Percentiles rank a stretch among this genome's conserved stretches.
Conservation (phyloP, 495 filamentous ascomycete genomes). For the Neurospora sp. region DNA sequence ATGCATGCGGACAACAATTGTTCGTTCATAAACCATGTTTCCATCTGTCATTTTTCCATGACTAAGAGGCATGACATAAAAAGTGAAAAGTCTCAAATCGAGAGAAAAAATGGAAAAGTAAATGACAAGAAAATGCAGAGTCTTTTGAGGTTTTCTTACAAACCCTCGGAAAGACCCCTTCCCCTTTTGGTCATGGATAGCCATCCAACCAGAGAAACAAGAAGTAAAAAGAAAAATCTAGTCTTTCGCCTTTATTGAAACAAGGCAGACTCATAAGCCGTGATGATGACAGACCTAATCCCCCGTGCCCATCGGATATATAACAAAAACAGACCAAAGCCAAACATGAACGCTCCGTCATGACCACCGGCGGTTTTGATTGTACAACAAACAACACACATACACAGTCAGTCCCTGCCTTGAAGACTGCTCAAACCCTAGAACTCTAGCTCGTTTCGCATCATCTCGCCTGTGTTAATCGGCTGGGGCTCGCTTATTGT, state of each 20-base stretch:
- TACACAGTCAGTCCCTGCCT: slow-evolving; percentile 34
- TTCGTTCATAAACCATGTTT: not conserved
- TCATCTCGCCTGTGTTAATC: slow-evolving; percentile 35
- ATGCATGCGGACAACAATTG: not conserved
- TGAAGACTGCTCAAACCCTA: slow-evolving; percentile 22
- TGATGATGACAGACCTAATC: slow-evolving; percentile 3
- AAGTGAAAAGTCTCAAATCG: not conserved
- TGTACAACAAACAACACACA: slow-evolving; percentile 14
- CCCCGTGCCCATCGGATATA: slow-evolving; percentile 2
- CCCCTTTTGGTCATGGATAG: not conserved
- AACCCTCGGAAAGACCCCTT: not conserved
- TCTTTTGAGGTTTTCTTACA: not conserved
- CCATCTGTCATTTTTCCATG: not conserved
- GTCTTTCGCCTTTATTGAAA: not conserved
- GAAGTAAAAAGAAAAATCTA: not conserved
- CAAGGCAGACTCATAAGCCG: not conserved
- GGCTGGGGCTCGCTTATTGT: slow-evolving; percentile 41
- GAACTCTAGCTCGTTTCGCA: slow-evolving; percentile 11
- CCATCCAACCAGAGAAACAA: not conserved
- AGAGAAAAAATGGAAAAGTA: not conserved
- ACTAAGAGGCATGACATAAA: not conserved
- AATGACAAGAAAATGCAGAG: not conserved
- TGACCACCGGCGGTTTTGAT: not conserved
- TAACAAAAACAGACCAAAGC: slow-evolving; percentile 23
- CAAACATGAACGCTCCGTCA: slow-evolving; percentile 2